These are phyloP conservation scores for Croton laevigatus DNA, from an alignment of 441 rosid species.

Conservation along the genomic window DNA sequence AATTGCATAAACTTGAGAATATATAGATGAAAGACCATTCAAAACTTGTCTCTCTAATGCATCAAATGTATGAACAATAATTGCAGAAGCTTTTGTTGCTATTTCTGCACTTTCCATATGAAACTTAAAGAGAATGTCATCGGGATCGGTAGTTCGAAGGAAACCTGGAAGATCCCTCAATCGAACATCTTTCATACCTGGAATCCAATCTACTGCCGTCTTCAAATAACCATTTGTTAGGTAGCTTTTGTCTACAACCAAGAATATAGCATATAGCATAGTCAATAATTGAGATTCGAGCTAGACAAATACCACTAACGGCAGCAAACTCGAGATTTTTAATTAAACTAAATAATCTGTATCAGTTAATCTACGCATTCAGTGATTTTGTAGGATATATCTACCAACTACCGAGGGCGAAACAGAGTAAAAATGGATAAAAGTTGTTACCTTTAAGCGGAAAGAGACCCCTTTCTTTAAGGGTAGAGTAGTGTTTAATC, in stretches of 20 bases:
- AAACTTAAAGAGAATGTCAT: constrained; percentile 23
- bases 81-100: constrained; percentile 26
- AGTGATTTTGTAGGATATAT: not conserved
- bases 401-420: not conserved
- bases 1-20: constrained; percentile 20
- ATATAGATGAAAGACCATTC: constrained; percentile 17
- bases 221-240: constrained; percentile 31
- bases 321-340: too few relatives aligned
- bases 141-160: constrained; percentile 26
- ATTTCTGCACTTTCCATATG: constrained; percentile 21
- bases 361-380: too few relatives aligned
- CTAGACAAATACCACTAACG: too few relatives aligned
- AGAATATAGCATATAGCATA: too few relatives aligned
- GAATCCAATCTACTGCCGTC: constrained; percentile 37
- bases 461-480: constrained; percentile 19
- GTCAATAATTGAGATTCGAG: not conserved
- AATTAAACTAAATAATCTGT: too few relatives aligned
- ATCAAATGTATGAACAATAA: constrained; percentile 37
- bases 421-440: not conserved
- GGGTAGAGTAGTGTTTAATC: constrained; percentile 24
- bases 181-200: constrained; percentile 39
- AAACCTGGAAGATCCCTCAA: constrained; percentile 40
- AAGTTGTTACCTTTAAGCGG: constrained; percentile 27
- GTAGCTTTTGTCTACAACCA: constrained; percentile 28
- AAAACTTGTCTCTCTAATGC: constrained; percentile 27